Evolutionary conservation across 2,329 filamentous ascomycete species (phyloP).

Genomic region (Epichloe sylvatica): DNA sequence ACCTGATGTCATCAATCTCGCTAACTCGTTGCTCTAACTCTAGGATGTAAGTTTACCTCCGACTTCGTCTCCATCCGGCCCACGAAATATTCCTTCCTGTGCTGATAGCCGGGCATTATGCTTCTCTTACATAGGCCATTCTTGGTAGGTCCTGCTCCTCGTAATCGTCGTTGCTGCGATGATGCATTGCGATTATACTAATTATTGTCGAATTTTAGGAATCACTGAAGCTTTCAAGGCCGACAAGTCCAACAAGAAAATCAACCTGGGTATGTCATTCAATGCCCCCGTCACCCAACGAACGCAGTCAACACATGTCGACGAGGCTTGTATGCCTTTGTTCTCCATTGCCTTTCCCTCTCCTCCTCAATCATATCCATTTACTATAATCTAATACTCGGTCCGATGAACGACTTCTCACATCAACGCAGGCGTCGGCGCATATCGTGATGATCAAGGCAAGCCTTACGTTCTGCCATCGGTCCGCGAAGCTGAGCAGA

Average conservation of each 20-base stretch:
- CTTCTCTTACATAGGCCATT: constrained; percentile 44
- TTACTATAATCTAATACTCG: constrained; percentile 7
- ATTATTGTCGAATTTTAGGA: constrained; percentile 29
- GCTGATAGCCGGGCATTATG: neutral
- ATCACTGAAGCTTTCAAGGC: constrained; percentile 99
- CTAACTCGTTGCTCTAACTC: neutral
- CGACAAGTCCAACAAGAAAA: constrained; percentile 85
- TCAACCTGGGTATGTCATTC: constrained; percentile 65
- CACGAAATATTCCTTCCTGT: neutral
- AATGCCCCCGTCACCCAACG: neutral
- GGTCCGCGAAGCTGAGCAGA: constrained; percentile 76
- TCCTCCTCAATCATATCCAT: neutral
- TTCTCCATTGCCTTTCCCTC: neutral
- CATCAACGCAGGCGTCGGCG: constrained; percentile 61
- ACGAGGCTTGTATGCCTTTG: neutral
- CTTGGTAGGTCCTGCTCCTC: constrained; percentile 41
- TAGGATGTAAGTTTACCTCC: constrained; percentile 9
- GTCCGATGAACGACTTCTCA: constrained; percentile 7
- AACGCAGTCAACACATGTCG: neutral
- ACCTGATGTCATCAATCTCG: neutral
- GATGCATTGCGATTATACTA: constrained; percentile 11
- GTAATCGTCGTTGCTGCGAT: neutral
- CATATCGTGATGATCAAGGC: constrained; percentile 95
- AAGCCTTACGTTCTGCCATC: constrained; percentile 97
- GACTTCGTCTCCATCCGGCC: neutral